Evolutionary conservation across 208 protist genomes (phyloP), one percentile per base, ranked within the genome.

Genomic region (Endotrypanum monterogeii): DNA sequence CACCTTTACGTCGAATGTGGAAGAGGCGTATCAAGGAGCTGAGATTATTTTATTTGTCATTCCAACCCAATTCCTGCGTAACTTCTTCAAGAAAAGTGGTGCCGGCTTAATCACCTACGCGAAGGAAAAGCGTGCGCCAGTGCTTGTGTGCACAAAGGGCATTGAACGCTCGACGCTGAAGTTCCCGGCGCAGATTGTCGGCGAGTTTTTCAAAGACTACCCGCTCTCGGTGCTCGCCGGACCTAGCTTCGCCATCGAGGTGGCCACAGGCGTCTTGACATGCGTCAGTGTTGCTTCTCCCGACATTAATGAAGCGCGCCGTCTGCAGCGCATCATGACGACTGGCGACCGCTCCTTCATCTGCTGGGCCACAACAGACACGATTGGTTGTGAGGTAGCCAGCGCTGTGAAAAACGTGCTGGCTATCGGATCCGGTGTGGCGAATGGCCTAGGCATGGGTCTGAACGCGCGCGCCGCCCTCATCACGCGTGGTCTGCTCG

Each of bases 331-430:
- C 52, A 90, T 97, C 54, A 83, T 98, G 71, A 93, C 86, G 25
- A 89, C 84, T 14, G 61, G 74, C 25, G 84, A 94, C 72, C 81
- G 76, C 61, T 78, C 78, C 61, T 98, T 98, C 76, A 82, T 91
- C 58, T 92, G 88, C 74, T 97, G 91, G 80, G 83, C 91, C 39
- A 85, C 87, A 14, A 90, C 88, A 58, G 95, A 98, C 76, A 85
- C 79, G 20, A 78, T 94, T 50, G 95, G 95, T 25, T 94, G 89
- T 54, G 94, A 98, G 83, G 86, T 98, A 35, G 83, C 89, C 60
- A 95, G 93, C 76, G 92, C 95, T n/a, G 63, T 97, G 39, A 97
- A 97, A 83, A 98, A 97, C 83, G 93, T 98, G 30, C 79, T 98
- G 60, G 91, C 89, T 68, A 97, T 96, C 78, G 90, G 87, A 52